Conservation (phyloP, 2,329 filamentous ascomycete genomes). For the Ophiocordyceps camponoti-leonardi region DNA sequence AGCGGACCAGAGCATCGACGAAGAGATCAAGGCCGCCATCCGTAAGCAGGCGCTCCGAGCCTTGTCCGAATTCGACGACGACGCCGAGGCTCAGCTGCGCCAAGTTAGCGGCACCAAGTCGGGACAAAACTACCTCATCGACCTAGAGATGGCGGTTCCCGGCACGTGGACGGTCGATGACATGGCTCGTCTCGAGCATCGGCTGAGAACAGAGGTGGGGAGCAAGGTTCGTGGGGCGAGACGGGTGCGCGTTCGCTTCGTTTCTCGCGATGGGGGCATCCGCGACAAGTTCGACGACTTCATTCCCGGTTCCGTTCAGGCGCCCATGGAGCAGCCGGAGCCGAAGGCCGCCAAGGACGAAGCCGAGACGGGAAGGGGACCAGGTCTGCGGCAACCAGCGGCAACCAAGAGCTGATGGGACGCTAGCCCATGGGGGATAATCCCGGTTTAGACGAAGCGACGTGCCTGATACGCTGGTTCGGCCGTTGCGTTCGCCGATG, state of each 20-base stretch:
- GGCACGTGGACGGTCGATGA: conserved; percentile 58
- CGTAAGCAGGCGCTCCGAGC: conserved; percentile 45
- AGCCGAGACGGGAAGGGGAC: background rate
- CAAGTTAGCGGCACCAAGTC: conserved; percentile 84
- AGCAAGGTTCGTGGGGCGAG: conserved; percentile 68
- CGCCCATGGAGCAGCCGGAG: conserved; percentile 42
- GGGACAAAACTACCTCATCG: conserved; percentile 89
- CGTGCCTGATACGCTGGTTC: too few relatives aligned
- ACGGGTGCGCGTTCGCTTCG: conserved; percentile 69
- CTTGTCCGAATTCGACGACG: conserved; percentile 32
- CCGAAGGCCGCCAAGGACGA: conserved; percentile 17
- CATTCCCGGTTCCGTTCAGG: conserved; percentile 43
- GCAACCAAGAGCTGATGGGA: background rate
- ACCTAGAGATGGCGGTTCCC: conserved; percentile 72
- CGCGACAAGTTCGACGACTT: conserved; percentile 61
- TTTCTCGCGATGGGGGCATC: conserved; percentile 43
- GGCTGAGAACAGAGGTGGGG: conserved; percentile 56
- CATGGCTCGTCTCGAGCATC: conserved; percentile 52
- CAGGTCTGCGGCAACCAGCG: background rate
- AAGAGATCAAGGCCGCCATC: conserved; percentile 61
- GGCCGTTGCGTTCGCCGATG: too few relatives aligned
- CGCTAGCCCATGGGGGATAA: background rate
- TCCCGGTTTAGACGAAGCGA: too few relatives aligned
- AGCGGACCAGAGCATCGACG: conserved; percentile 77
- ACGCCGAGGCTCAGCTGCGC: conserved; percentile 47